These are phyloP conservation scores for Zostera marina DNA, from an alignment of 116 monocot genomes.

Conservation along the genomic window DNA sequence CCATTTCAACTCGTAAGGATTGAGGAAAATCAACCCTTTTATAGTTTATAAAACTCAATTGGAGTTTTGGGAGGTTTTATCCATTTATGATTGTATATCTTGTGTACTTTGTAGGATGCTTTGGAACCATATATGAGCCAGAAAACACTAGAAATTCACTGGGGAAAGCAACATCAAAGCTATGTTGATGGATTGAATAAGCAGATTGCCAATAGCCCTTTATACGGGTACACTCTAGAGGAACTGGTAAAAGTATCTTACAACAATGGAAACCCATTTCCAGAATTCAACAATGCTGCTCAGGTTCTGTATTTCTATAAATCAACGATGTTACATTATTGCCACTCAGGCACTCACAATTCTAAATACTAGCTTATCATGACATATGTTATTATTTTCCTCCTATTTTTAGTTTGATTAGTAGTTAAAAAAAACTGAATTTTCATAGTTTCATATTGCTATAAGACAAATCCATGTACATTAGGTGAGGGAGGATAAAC, in stretches of 20 bases:
- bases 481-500: too few relatives aligned
- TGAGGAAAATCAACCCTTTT: neutral
- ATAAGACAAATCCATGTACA: too few relatives aligned
- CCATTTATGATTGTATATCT: neutral
- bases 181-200: slow-evolving; percentile 80
- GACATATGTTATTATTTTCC: too few relatives aligned
- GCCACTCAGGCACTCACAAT: neutral
- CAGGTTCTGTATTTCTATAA: slow-evolving; percentile 22
- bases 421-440: too few relatives aligned
- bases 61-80: neutral
- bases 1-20: slow-evolving; percentile 76
- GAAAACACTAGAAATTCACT: slow-evolving; percentile 73
- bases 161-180: slow-evolving; percentile 64
- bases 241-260: slow-evolving; percentile 70
- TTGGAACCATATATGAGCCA: slow-evolving; percentile 91
- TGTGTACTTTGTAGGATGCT: slow-evolving; percentile 20
- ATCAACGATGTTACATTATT: too few relatives aligned
- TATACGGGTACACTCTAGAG: slow-evolving; percentile 83
- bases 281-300: slow-evolving; percentile 86
- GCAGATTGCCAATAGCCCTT: slow-evolving; percentile 46
- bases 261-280: slow-evolving; percentile 90
- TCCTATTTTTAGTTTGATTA: too few relatives aligned
- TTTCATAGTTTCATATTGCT: too few relatives aligned
- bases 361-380: neutral
- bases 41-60: neutral